phyloP scores from a whole-genome alignment of 164 flowering plant genomes.

The Stephania cephalantha region DNA sequence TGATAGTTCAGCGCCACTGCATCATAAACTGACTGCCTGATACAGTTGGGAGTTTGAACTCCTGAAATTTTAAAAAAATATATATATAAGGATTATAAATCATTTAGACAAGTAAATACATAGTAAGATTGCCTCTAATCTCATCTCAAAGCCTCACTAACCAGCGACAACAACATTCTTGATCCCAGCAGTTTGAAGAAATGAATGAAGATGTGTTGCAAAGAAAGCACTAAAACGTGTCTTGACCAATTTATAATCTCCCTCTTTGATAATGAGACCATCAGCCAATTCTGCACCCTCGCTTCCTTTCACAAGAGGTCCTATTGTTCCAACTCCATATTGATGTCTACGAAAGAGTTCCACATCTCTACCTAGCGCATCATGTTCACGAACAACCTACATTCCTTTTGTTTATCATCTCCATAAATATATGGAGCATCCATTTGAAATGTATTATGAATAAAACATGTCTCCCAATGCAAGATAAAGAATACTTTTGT shows the following conservation, averaged over 20 bases:
- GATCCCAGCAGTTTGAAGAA: constrained; percentile 56
- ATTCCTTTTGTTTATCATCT: not conserved
- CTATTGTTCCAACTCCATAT: constrained; percentile 45
- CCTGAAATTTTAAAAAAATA: constrained; percentile 30
- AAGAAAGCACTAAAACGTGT: constrained; percentile 94
- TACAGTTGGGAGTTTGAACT: constrained; percentile 96
- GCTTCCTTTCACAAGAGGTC: constrained; percentile 63
- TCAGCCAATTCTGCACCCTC: constrained; percentile 78
- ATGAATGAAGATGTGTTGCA: constrained; percentile 72
- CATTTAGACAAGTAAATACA: not conserved
- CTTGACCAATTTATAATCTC: constrained; percentile 86
- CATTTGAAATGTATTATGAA: not conserved
- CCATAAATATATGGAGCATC: not conserved
- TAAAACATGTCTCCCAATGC: not conserved
- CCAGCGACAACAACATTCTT: constrained; percentile 55
- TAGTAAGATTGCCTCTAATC: not conserved
- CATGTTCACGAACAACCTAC: constrained; percentile 97
- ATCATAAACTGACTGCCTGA: constrained; percentile 91
- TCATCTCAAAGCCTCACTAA: constrained; percentile 20
- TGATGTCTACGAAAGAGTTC: constrained; percentile 70
- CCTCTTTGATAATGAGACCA: constrained; percentile 63
- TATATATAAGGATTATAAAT: not conserved
- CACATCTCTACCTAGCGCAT: constrained; percentile 82
- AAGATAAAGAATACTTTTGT: not conserved
- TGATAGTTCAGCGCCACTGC: constrained; percentile 83